These are phyloP conservation scores for Lodderomyces parapsilosis DNA, from an alignment of 1,139 yeast species.

Conservation along the genomic window DNA sequence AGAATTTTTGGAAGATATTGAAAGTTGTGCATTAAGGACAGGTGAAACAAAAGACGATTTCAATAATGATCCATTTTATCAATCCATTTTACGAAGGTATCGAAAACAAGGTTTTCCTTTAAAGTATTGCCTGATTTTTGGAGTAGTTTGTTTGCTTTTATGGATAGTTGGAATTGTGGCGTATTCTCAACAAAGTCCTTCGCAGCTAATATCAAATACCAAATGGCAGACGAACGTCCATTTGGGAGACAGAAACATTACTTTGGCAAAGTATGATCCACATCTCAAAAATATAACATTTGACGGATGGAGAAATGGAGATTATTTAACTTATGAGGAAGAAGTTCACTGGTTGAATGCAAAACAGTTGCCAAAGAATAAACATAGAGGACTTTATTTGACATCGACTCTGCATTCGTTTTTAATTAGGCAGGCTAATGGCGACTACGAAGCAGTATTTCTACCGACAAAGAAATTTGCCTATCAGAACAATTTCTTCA, in stretches of 20 bases:
- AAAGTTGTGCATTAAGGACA: conserved; percentile 16
- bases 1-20: conserved; percentile 29
- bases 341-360: conserved; percentile 30
- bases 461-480: conserved; percentile 27
- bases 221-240: conserved; percentile 30
- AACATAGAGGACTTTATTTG: conserved; percentile 25
- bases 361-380: conserved; percentile 29
- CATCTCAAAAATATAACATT: conserved; percentile 31
- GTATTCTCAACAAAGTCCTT: conserved; percentile 30
- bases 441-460: conserved; percentile 19
- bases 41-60: conserved; percentile 20
- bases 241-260: conserved; percentile 29
- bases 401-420: conserved; percentile 18
- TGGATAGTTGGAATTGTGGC: conserved; percentile 33
- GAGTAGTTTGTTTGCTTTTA: conserved; percentile 10
- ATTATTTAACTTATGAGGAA: conserved; percentile 19
- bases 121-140: conserved; percentile 10
- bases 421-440: conserved; percentile 23
- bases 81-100: conserved; percentile 22
- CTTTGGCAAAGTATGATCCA: conserved; percentile 31
- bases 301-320: conserved; percentile 24
- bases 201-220: conserved; percentile 19
- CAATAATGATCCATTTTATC: conserved; percentile 25
- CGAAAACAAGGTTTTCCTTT: conserved; percentile 14
- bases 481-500: conserved; percentile 34